Evolutionary conservation across 2,329 filamentous ascomycete species (phyloP), one percentile per base, ranked within the genome.

Genomic region (Cryphonectria japonica): DNA sequence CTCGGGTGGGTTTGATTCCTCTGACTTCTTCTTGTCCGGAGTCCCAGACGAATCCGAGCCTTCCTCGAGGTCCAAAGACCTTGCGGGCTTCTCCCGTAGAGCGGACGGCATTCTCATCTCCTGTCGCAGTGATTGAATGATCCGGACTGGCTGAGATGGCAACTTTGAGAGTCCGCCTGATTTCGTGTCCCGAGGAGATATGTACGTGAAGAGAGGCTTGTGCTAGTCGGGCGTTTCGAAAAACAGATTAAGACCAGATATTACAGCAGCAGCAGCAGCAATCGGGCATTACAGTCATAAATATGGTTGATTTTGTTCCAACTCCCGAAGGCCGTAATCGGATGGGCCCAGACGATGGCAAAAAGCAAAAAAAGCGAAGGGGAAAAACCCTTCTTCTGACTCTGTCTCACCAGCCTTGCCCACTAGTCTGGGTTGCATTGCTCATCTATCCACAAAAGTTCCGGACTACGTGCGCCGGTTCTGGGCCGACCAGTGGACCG

Each of bases 31-130:
- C 52, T 46, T 68, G 32, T 63, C 59, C 14, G 67, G 54, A 3
- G 34, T 46, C 3, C 37, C 57, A 5, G 68, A 70, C 37, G 62
- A 29, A 16, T 66, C 65, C 22, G 71, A 72, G n/a, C 66, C 62
- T 19, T 46, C 61, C 57, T 72, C 71, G 32, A 63, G 34, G 62
- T 71, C 71, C 61, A 66, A 19, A 19, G 57, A 22, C 62, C 34
- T 22, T 29, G 62, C 46, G 13, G 39, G 54, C 46, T 71, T 72
- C 52, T 72, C 71, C 46, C 43, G 66, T 6, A 63, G 66, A 16
- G 43, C 29, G 29, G 41, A 34, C 61, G 34, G 41, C 43, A 72
- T 68, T 32, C 39, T 62, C 60, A 37, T 64, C n/a, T 62, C 26
- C 39, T 16, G 29, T 14, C 16, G 13, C 29, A 34, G 29, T 14